Conservation (phyloP, 805 yeast genomes). For the Maudiozyma turicensis region DNA sequence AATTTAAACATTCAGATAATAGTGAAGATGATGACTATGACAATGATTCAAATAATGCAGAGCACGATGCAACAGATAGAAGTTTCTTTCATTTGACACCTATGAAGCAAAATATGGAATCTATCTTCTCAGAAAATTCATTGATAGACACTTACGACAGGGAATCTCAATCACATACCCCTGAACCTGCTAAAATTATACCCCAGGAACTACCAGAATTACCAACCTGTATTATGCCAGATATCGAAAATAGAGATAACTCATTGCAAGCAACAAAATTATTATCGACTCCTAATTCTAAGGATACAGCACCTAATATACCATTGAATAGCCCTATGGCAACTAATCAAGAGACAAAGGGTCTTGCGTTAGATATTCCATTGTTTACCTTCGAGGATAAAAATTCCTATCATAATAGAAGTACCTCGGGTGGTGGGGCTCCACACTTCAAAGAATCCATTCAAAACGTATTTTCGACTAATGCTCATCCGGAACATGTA, state of each 20-base stretch:
- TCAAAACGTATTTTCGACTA: background rate
- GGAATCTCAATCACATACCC: background rate
- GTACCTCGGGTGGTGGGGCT: background rate
- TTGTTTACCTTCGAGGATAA: background rate
- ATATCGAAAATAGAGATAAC: background rate
- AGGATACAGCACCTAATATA: background rate
- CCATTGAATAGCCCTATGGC: conserved; percentile 2
- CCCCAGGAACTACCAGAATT: background rate
- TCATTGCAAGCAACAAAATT: background rate
- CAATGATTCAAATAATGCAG: background rate
- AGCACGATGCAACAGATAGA: background rate
- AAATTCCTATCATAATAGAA: background rate
- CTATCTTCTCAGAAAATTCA: background rate
- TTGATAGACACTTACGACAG: background rate
- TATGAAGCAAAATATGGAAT: background rate
- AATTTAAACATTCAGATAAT: conserved; percentile 1
- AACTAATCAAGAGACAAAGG: background rate
- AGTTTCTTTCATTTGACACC: background rate
- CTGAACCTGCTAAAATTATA: background rate
- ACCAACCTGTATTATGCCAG: background rate
- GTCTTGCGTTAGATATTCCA: conserved; percentile 2
- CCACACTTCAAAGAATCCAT: background rate
- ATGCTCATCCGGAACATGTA: background rate
- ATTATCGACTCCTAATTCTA: conserved; percentile 3
- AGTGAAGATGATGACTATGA: conserved; percentile 2